A percentile compares a stretch with the other conserved stretches of the same genome.
Conservation (phyloP, 2,329 filamentous ascomycete genomes). For the Microdochium paspali region DNA sequence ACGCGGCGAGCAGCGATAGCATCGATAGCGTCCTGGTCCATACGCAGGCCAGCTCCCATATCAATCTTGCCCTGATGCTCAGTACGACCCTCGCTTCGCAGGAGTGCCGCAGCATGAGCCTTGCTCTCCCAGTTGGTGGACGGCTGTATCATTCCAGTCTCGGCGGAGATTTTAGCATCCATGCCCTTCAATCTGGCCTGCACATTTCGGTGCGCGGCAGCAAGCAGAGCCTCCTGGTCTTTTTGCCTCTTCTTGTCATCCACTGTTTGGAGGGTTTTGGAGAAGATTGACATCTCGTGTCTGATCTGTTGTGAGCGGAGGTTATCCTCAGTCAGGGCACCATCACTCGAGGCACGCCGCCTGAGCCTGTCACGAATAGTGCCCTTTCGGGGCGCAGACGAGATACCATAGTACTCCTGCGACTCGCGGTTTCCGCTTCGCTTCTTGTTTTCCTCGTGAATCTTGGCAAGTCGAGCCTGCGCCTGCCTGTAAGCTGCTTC, state of each 20-base stretch:
- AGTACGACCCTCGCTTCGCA: conserved; percentile 51
- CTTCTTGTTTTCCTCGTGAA: conserved; percentile 61
- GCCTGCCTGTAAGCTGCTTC: conserved; percentile 82
- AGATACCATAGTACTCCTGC: conserved; percentile 64
- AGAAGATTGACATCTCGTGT: conserved; percentile 71
- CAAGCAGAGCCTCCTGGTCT: conserved; percentile 68
- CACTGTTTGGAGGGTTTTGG: conserved; percentile 54
- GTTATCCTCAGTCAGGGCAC: conserved; percentile 51
- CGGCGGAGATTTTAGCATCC: conserved; percentile 68
- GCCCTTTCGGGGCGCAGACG: conserved; percentile 31
- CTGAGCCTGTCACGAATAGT: conserved; percentile 45
- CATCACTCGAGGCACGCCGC: conserved; percentile 59
- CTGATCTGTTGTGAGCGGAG: conserved; percentile 64
- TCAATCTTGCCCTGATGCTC: conserved; percentile 48
- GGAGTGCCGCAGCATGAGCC: conserved; percentile 59
- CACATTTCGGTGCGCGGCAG: conserved; percentile 80
- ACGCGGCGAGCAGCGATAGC: conserved; percentile 68
- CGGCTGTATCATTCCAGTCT: conserved; percentile 66
- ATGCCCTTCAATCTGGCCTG: conserved; percentile 67
- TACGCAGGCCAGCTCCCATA: conserved; percentile 72
- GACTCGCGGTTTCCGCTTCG: conserved; percentile 41
- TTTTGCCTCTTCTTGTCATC: conserved; percentile 65
- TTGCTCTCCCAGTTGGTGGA: conserved; percentile 72
- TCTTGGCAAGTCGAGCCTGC: conserved; percentile 70
- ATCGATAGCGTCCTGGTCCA: conserved; percentile 71